A percentile compares a stretch with the other conserved stretches of the same genome.
These are phyloP conservation scores for Penicillium chermesinum DNA, from an alignment of 495 filamentous ascomycete genomes.

Conservation along the genomic window DNA sequence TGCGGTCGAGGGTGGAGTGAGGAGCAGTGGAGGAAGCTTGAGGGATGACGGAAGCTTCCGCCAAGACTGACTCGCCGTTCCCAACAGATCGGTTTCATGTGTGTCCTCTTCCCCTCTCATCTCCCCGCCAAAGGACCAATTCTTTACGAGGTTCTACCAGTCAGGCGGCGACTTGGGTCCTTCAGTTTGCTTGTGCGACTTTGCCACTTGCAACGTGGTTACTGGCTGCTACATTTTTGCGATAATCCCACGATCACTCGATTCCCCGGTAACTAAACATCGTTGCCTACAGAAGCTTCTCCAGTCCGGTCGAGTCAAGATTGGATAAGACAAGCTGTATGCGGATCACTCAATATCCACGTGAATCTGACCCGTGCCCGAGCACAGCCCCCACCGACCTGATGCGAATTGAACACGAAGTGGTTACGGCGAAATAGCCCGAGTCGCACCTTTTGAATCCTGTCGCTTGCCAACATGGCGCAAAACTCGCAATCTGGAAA, in stretches of 20 bases:
- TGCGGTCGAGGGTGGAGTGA: constrained; percentile 10
- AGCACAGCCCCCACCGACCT: constrained; percentile 18
- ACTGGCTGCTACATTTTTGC: background rate
- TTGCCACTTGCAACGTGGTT: background rate
- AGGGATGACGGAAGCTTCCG: constrained; percentile 28
- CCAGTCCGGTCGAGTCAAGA: background rate
- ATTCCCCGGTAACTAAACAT: background rate
- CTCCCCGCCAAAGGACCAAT: background rate
- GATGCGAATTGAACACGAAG: constrained; percentile 24
- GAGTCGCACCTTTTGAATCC: constrained; percentile 4
- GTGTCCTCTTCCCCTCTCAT: constrained; percentile 9
- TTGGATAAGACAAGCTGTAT: background rate
- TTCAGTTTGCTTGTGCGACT: background rate
- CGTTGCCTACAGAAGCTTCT: background rate
- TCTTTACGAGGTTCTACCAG: background rate
- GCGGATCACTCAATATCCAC: background rate
- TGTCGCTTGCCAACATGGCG: constrained; percentile 27
- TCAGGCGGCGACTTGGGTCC: background rate
- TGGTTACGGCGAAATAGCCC: constrained; percentile 17
- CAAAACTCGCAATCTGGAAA: constrained; percentile 32
- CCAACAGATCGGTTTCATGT: constrained; percentile 16
- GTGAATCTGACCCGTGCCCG: constrained; percentile 8
- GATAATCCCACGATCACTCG: background rate
- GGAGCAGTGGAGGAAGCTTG: constrained; percentile 21
- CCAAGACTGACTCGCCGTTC: constrained; percentile 24